A percentile compares a stretch with the other conserved stretches of the same genome.
Evolutionary conservation across 2,329 filamentous ascomycete species (phyloP).

Genomic region (Sordariomycetes sp.): DNA sequence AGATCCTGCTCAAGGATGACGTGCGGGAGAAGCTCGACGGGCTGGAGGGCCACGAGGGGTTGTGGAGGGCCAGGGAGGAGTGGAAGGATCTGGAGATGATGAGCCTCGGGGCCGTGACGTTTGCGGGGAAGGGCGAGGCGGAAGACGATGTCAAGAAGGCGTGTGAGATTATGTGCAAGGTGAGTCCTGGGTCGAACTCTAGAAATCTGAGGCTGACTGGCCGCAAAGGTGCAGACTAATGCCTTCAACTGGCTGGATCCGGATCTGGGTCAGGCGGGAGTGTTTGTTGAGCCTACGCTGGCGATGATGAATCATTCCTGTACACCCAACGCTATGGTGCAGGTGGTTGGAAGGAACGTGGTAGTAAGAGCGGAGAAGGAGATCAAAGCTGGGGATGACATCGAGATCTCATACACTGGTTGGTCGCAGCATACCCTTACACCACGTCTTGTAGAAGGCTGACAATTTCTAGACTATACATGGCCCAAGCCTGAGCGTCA

Average conservation of each 20-base stretch:
- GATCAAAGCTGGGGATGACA: conserved; percentile 44
- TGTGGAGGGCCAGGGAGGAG: conserved; percentile 29
- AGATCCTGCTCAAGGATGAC: conserved; percentile 33
- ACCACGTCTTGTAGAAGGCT: background rate
- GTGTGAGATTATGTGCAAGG: conserved; percentile 44
- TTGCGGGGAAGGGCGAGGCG: conserved; percentile 26
- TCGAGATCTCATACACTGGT: conserved; percentile 56
- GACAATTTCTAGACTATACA: conserved; percentile 32
- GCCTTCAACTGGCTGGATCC: conserved; percentile 47
- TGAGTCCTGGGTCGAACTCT: conserved; percentile 14
- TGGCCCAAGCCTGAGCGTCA: conserved; percentile 32
- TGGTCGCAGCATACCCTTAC: conserved; percentile 13
- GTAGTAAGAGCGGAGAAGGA: conserved; percentile 38
- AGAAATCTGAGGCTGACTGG: conserved; percentile 1
- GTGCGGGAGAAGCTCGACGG: conserved; percentile 20
- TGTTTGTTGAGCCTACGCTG: conserved; percentile 46
- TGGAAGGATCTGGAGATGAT: conserved; percentile 43
- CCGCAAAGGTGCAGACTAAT: conserved; percentile 47
- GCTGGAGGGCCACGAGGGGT: conserved; percentile 33
- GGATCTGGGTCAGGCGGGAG: conserved; percentile 41
- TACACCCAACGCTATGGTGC: conserved; percentile 48
- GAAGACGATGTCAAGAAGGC: conserved; percentile 28
- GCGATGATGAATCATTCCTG: conserved; percentile 58
- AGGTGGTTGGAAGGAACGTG: conserved; percentile 42
- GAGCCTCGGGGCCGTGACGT: conserved; percentile 29